Evolutionary conservation across 2,329 filamentous ascomycete genomes (phyloP), one percentile per base, ranked within the genome.

Genomic region (Domatiomyces globalis): DNA sequence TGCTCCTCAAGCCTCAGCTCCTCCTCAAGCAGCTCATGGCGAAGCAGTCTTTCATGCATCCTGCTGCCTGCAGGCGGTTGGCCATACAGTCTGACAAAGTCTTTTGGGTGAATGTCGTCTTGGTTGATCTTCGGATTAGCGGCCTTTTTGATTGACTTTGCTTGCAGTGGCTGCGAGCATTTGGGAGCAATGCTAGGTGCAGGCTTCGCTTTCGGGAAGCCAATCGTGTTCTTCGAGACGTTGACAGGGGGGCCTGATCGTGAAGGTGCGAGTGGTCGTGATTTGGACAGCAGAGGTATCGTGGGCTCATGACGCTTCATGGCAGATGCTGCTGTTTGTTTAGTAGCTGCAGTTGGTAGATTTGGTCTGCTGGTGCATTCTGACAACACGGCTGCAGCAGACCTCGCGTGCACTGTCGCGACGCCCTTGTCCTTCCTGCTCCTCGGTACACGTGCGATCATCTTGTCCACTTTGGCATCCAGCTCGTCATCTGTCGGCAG

Each of bases 171-270:
- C 39, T 49, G 50, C 43, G 19, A 43, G 19, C 48, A 49, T 44
- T 47, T 53, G 3, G 59, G 62, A 4, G 73, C 56, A 22, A 64
- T 65, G 6, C 66, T 66, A 18, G 73, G 73, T 2, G 74, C 70
- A 9, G 71, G 70, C 33, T 86, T 79, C 33, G 89, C 88, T 65
- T 84, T 87, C 51, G 79, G 85, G 64, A 94, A 95, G 15, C 89
- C 89, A 43, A 95, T 76, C 0, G 88, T 95, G 51, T 80, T 89
- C 56, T 82, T 80, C 1, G 88, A 94, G 5, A 80, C 81, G 5
- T 78, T 78, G 19, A 78, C 75, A 1, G 84, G 77, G 73, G 7
- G 75, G 75, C 56, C 79, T 77, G 46, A 80, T 78, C 59, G 78
- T 73, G 8, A 66, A 63, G n/a, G 73, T 73, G 0, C 73, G 67